Percentiles rank a stretch among this genome's conserved stretches.
These are phyloP conservation scores for Medicago truncatula DNA, from an alignment of 306 rosid genomes.

Conservation along the genomic window MtrunA17r5.0-ANR NC_053044.1:54603001-54603500, in stretches of 20 bases:
- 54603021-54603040: no score
- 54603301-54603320: not conserved
- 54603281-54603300: not conserved
- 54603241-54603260: not conserved
- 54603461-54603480: no score
- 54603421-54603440: no score
- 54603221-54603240: not conserved
- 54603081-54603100: no score
- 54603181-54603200: constrained; percentile 1
- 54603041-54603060: no score
- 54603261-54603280: not conserved
- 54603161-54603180: not conserved
- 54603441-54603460: no score
- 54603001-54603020: no score
- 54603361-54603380: not conserved
- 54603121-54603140: not conserved
- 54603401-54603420: not conserved
- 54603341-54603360: not conserved
- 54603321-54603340: not conserved
- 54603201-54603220: not conserved
- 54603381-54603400: not conserved
- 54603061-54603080: no score
- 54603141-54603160: not conserved
- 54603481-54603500: no score
- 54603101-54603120: no score